Conservation (phyloP, 1,284 basidiomycete species). For the Golubevia sp. region DNA sequence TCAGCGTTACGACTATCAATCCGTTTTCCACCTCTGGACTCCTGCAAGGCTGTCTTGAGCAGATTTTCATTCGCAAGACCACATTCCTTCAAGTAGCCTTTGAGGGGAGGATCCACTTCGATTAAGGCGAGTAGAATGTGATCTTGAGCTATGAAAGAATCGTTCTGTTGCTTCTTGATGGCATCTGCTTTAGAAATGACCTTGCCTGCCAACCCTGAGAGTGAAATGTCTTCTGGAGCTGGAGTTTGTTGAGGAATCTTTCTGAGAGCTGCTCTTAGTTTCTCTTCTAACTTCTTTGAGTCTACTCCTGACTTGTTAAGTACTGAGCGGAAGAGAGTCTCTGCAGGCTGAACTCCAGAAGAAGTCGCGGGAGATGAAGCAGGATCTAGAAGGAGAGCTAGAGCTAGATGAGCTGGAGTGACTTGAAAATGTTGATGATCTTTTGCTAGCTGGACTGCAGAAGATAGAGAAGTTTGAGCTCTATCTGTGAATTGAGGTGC, state of each 20-base stretch:
- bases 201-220: conserved; percentile 39
- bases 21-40: conserved; percentile 46
- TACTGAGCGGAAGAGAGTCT: conserved; percentile 54
- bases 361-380: conserved; percentile 21
- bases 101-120: conserved; percentile 33
- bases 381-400: conserved; percentile 48
- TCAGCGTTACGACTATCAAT: conserved; percentile 58
- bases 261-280: conserved; percentile 37
- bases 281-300: conserved; percentile 30
- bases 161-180: conserved; percentile 67
- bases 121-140: conserved; percentile 71
- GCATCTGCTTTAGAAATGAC: conserved; percentile 47
- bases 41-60: conserved; percentile 53
- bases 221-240: conserved; percentile 46
- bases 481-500: conserved; percentile 49
- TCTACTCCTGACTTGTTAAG: conserved; percentile 50
- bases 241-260: conserved; percentile 56
- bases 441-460: conserved; percentile 54
- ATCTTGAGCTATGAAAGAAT: conserved; percentile 91
- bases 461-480: conserved; percentile 39
- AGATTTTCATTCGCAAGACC: conserved; percentile 49
- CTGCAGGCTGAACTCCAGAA: conserved; percentile 27
- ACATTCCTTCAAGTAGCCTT: conserved; percentile 37
- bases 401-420: conserved; percentile 45
- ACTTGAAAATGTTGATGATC: conserved; percentile 54